Conservation (phyloP, 2,329 filamentous ascomycete genomes). For the Venturia aucupariae region DNA sequence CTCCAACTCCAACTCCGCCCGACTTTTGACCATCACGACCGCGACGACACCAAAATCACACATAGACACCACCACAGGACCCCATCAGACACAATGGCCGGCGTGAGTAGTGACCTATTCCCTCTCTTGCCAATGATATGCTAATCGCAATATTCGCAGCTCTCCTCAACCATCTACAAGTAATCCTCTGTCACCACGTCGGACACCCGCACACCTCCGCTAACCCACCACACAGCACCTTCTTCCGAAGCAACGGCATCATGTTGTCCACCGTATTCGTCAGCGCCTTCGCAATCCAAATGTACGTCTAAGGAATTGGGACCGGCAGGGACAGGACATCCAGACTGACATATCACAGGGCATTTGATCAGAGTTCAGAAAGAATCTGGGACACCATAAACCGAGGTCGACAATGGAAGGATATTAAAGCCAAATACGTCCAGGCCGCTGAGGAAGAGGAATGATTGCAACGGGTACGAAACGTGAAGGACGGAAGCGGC, state of each 20-base stretch:
- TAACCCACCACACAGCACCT: slow-evolving; percentile 47
- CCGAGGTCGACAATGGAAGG: slow-evolving; percentile 97
- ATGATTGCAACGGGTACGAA: slow-evolving; percentile 23
- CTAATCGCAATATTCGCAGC: slow-evolving; percentile 31
- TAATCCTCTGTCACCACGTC: slow-evolving; percentile 25
- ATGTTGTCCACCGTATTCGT: slow-evolving; percentile 84
- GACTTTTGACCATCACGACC: slow-evolving; percentile 19
- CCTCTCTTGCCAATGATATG: slow-evolving; percentile 3
- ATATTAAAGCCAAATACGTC: slow-evolving; percentile 87
- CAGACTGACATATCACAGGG: slow-evolving; percentile 42
- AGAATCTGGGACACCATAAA: slow-evolving; percentile 86
- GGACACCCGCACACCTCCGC: slow-evolving; percentile 21
- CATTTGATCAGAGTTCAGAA: slow-evolving; percentile 74
- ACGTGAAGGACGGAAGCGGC: background rate
- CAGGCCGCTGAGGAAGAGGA: slow-evolving; percentile 60
- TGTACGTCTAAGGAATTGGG: slow-evolving; percentile 52
- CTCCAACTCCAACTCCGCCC: background rate
- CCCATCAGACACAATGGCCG: slow-evolving; percentile 45
- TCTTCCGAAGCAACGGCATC: slow-evolving; percentile 79
- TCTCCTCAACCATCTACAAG: slow-evolving; percentile 47
- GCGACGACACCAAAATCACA: slow-evolving; percentile 20
- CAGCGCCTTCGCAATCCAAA: slow-evolving; percentile 81
- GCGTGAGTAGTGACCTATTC: slow-evolving; percentile 38
- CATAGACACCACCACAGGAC: slow-evolving; percentile 20
- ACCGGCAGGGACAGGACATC: slow-evolving; percentile 16